phyloP scores from a whole-genome alignment of 768 basidiomycete genomes.

The Termitomyces sp. region DNA sequence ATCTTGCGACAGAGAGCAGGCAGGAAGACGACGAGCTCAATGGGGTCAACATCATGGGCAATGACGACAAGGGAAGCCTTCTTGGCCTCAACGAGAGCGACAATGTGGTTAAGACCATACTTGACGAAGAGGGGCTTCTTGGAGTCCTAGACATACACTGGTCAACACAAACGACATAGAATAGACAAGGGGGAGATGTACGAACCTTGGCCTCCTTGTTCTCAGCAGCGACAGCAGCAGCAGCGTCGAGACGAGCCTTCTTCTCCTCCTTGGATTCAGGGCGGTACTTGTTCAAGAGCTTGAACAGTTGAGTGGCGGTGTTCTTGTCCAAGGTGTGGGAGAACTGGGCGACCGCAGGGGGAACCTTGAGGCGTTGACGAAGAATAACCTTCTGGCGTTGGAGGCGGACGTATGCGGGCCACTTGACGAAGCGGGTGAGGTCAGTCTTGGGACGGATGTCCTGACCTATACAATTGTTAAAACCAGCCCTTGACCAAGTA shows the following conservation, averaged over 20 bases:
- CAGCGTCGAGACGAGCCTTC: conserved; percentile 82
- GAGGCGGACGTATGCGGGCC: conserved; percentile 97
- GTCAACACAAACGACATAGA: background rate
- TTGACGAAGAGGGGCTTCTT: conserved; percentile 97
- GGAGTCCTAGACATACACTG: conserved; percentile 42
- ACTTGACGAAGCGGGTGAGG: conserved; percentile 97
- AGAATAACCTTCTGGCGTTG: conserved; percentile 99
- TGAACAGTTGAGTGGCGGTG: conserved; percentile 97
- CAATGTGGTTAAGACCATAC: conserved; percentile 95
- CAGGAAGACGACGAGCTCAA: conserved; percentile 97
- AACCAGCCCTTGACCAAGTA: background rate
- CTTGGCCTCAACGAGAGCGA: conserved; percentile 95
- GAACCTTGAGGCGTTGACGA: conserved; percentile 95
- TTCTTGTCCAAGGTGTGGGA: conserved; percentile 98
- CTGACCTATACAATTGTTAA: conserved; percentile 54
- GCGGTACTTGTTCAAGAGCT: conserved; percentile 95
- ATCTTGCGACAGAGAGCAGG: conserved; percentile 99
- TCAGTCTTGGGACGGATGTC: conserved; percentile 88
- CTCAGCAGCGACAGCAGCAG: conserved; percentile 74
- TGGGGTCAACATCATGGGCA: conserved; percentile 97
- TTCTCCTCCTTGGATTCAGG: conserved; percentile 96
- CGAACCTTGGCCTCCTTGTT: conserved; percentile 52
- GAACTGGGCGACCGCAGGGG: conserved; percentile 97
- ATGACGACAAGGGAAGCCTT: conserved; percentile 95
- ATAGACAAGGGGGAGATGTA: background rate